Percentiles rank a stretch among this genome's conserved stretches.
Conservation (phyloP, 345 rosid species). For the Conringia planisiliqua region DNA sequence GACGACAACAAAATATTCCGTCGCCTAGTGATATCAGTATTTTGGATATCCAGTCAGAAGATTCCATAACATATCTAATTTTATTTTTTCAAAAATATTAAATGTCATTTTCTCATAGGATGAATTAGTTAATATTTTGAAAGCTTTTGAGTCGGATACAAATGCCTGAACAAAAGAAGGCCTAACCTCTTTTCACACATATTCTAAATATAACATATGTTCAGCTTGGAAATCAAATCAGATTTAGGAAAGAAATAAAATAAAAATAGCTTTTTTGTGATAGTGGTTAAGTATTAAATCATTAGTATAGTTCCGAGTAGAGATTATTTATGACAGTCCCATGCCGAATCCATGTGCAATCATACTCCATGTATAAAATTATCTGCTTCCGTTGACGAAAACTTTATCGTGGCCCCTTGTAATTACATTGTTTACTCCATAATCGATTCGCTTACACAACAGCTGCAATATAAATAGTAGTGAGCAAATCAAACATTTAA, state of each 20-base stretch:
- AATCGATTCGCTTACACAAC: background rate
- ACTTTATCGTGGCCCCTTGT: conserved; percentile 13
- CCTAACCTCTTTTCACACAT: too few species aligned
- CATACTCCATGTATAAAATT: background rate
- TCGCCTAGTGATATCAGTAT: background rate
- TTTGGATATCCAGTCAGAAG: background rate
- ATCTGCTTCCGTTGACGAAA: conserved; percentile 20
- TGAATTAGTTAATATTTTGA: background rate
- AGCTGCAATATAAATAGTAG: background rate
- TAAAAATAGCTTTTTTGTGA: background rate
- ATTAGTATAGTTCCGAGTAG: background rate
- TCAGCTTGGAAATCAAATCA: background rate
- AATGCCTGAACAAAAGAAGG: background rate
- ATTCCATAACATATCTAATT: too few species aligned
- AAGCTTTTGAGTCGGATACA: background rate
- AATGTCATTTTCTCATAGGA: too few species aligned
- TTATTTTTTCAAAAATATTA: too few species aligned
- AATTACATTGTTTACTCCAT: background rate
- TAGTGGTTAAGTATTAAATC: background rate
- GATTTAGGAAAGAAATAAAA: background rate
- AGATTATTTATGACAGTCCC: background rate
- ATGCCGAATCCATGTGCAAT: conserved; percentile 17
- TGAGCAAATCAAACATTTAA: background rate
- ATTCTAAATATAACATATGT: background rate
- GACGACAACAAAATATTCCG: background rate